Evolutionary conservation across 2,329 filamentous ascomycete species (phyloP).

Genomic region (Stemphylium lycopersici): DNA sequence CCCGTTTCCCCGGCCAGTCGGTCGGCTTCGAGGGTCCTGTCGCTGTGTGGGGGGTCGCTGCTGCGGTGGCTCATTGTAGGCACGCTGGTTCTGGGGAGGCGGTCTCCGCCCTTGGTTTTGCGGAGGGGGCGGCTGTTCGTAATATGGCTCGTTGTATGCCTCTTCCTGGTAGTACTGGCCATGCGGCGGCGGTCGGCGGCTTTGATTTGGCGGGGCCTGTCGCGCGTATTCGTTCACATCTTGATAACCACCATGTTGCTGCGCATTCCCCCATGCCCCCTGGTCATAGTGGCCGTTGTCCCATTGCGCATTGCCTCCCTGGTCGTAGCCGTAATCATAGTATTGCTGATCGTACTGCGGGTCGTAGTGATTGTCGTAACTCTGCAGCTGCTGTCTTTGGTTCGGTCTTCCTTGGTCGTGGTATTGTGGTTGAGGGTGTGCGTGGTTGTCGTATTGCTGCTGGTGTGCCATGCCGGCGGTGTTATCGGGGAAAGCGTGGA

Average conservation of each 20-base stretch:
- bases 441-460: slow-evolving; percentile 45
- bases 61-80: slow-evolving; percentile 31
- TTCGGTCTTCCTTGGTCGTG: slow-evolving; percentile 31
- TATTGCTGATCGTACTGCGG: slow-evolving; percentile 41
- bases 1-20: slow-evolving; percentile 32
- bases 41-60: slow-evolving; percentile 30
- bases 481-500: slow-evolving; percentile 20
- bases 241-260: slow-evolving; percentile 32
- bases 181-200: slow-evolving; percentile 24
- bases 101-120: slow-evolving; percentile 25
- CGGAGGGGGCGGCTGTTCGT: slow-evolving; percentile 32
- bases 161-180: slow-evolving; percentile 37
- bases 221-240: slow-evolving; percentile 30
- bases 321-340: slow-evolving; percentile 44
- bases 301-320: slow-evolving; percentile 44
- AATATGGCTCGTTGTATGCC: slow-evolving; percentile 32
- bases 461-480: slow-evolving; percentile 49
- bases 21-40: slow-evolving; percentile 35
- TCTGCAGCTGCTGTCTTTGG: slow-evolving; percentile 29
- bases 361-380: slow-evolving; percentile 38
- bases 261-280: slow-evolving; percentile 35
- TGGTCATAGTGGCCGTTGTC: slow-evolving; percentile 43
- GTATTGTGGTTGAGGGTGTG: slow-evolving; percentile 44
- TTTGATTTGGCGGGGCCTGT: slow-evolving; percentile 21
- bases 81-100: slow-evolving; percentile 30